These are phyloP conservation scores for Parmelia sp. DNA, from an alignment of 495 filamentous ascomycete genomes.

Conservation along the genomic window DNA sequence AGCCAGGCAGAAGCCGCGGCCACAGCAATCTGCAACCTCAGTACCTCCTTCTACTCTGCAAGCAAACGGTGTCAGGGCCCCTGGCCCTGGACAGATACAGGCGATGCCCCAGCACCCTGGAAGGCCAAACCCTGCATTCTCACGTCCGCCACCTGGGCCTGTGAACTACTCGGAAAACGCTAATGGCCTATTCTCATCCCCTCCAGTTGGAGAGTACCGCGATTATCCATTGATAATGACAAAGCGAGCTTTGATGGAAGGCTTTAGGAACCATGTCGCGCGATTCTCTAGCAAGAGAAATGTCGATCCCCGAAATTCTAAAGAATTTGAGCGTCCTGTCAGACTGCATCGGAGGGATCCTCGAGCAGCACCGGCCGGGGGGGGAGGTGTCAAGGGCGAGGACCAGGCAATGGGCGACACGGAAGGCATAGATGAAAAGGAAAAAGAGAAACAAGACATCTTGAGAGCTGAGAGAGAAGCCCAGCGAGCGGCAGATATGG, in stretches of 20 bases:
- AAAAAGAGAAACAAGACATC: conserved; percentile 64
- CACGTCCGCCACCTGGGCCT: conserved; percentile 8
- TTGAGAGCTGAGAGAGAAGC: conserved; percentile 71
- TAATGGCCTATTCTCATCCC: conserved; percentile 55
- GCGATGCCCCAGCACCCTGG: conserved; percentile 21
- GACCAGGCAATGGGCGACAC: conserved; percentile 36
- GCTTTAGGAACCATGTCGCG: conserved; percentile 79
- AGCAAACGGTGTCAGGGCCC: conserved; percentile 14
- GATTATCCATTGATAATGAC: conserved; percentile 76
- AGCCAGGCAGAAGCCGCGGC: conserved; percentile 32
- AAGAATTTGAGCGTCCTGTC: conserved; percentile 81
- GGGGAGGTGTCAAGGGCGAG: conserved; percentile 48
- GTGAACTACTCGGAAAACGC: conserved; percentile 31
- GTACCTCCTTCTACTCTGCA: conserved; percentile 7
- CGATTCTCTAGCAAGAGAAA: conserved; percentile 58
- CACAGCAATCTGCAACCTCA: neutral
- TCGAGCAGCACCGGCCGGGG: conserved; percentile 50
- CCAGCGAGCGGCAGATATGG: conserved; percentile 72
- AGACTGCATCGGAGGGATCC: conserved; percentile 85
- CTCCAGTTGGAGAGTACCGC: conserved; percentile 42
- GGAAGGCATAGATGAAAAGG: conserved; percentile 51
- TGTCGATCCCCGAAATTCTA: conserved; percentile 67
- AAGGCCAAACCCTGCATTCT: conserved; percentile 14
- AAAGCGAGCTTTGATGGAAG: conserved; percentile 70
- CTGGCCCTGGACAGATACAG: conserved; percentile 9